These are phyloP conservation scores for Boletus pseudo-olivaceus DNA, from an alignment of 768 basidiomycete genomes.

Conservation along the genomic window DNA sequence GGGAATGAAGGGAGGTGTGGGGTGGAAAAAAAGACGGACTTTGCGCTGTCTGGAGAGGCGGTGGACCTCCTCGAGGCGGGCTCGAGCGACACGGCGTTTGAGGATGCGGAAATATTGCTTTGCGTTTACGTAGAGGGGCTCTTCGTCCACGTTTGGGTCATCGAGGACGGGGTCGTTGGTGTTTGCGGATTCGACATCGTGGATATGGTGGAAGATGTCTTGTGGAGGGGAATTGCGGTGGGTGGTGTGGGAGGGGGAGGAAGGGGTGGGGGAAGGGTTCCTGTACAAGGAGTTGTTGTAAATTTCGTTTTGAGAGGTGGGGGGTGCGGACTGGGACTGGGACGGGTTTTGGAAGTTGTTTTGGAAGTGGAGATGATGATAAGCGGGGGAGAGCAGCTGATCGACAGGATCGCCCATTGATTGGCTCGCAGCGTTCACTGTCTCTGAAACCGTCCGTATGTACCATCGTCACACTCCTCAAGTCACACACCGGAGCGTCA, in stretches of 20 bases:
- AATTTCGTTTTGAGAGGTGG: constrained; percentile 22
- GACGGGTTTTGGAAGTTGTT: constrained; percentile 24
- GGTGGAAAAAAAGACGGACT: constrained; percentile 39
- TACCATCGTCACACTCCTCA: constrained; percentile 1
- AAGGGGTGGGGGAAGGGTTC: constrained; percentile 31
- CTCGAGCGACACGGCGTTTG: constrained; percentile 88
- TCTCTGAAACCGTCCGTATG: constrained; percentile 20
- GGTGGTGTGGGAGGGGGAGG: constrained; percentile 27
- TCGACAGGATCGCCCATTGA: constrained; percentile 56
- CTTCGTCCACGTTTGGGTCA: constrained; percentile 70
- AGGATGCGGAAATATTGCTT: constrained; percentile 99
- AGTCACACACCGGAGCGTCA: constrained; percentile 5
- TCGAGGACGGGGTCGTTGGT: constrained; percentile 30
- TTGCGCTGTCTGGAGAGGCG: constrained; percentile 91
- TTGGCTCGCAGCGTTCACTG: constrained; percentile 40
- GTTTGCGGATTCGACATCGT: constrained; percentile 16
- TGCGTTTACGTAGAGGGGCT: constrained; percentile 98
- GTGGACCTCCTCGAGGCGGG: constrained; percentile 91
- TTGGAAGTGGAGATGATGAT: constrained; percentile 43
- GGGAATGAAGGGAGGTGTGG: neutral
- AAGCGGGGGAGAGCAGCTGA: constrained; percentile 58
- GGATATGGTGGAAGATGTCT: constrained; percentile 33
- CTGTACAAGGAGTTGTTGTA: constrained; percentile 24
- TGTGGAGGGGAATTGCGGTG: constrained; percentile 26
- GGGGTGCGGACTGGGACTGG: constrained; percentile 19